Base-by-base conservation (phyloP, 495 filamentous ascomycete genomes). In the Tuber magnatum region DNA sequence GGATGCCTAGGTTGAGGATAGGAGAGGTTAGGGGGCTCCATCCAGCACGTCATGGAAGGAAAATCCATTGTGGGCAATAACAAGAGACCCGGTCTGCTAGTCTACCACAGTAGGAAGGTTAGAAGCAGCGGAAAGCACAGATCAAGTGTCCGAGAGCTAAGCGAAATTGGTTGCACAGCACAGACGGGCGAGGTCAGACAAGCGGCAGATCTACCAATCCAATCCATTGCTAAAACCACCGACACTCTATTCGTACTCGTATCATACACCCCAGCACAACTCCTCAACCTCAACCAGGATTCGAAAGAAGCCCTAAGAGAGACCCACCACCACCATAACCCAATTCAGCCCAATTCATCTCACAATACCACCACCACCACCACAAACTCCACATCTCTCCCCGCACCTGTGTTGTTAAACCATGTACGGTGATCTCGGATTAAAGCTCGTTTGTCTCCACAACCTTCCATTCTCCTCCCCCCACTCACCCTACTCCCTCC, bases 371-470 rank as follows among this genome's bases (percentile, higher is more conserved):
- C 51, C 51, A 16, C 51, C 22, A 12, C 24, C 46, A 51, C 24
- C 46, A 35, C 56, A 65, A 65, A 65, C 28, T 35, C 28, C 28
- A 74, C 68, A 40, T 51, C 40, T 48, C 75, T 76, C 39, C 74
- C 69, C 46, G 46, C 69, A 32, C 38, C 22, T 42, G 40, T 20
- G 18, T 40, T 70, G 68, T 12, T 32, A 18, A 20, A 85, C 82
- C 40, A 97, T 97, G 94, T 95, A 97, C 86, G 94, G 94, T 76
- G 94, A 97, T 82, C 85, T 93, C 51, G 93, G 92, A 46, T 93
- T 93, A 82, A 97, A 97, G 84, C 83, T 94, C 81, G 91, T 93
- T 83, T 32, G 86, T 84, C 74, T 46, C 70, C 68, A 40, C 12
- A 48, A 40, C 39, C 72, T 32, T 39, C 70, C 70, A 41, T 8